Conservation (phyloP, 768 basidiomycete genomes). For the Boletales sp. region DNA sequence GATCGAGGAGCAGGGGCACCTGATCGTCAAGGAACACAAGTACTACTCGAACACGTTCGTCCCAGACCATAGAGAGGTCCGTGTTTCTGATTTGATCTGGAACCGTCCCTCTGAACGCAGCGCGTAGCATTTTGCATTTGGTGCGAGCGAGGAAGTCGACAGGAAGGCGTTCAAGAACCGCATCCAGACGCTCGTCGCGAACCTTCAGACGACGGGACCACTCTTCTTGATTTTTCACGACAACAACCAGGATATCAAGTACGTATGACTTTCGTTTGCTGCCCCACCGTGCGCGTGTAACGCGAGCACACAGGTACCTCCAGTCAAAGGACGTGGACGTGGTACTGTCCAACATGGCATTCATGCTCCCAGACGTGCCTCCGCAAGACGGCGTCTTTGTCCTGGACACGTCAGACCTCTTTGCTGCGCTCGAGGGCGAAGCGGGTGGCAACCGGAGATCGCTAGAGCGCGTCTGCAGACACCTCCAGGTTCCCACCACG, state of each 20-base stretch:
- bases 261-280: background rate
- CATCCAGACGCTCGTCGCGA: conserved; percentile 45
- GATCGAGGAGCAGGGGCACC: conserved; percentile 51
- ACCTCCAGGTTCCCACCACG: conserved; percentile 54
- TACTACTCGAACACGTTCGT: conserved; percentile 64
- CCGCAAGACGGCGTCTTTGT: conserved; percentile 56
- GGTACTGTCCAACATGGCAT: conserved; percentile 47
- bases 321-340: conserved; percentile 48
- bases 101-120: background rate
- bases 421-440: conserved; percentile 69
- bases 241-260: conserved; percentile 75
- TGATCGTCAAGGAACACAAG: conserved; percentile 61
- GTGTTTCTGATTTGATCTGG: background rate
- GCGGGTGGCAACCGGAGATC: conserved; percentile 46
- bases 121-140: conserved; percentile 62
- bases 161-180: conserved; percentile 48
- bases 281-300: background rate
- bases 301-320: conserved; percentile 44
- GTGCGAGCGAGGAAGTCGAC: conserved; percentile 53
- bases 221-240: conserved; percentile 84
- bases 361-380: conserved; percentile 54
- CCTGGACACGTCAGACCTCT: conserved; percentile 72
- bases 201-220: conserved; percentile 46
- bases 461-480: conserved; percentile 59
- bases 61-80: conserved; percentile 56